These are phyloP conservation scores for Aspergillus neoniger DNA, from an alignment of 2,329 filamentous ascomycete species.

Conservation along the genomic window DNA sequence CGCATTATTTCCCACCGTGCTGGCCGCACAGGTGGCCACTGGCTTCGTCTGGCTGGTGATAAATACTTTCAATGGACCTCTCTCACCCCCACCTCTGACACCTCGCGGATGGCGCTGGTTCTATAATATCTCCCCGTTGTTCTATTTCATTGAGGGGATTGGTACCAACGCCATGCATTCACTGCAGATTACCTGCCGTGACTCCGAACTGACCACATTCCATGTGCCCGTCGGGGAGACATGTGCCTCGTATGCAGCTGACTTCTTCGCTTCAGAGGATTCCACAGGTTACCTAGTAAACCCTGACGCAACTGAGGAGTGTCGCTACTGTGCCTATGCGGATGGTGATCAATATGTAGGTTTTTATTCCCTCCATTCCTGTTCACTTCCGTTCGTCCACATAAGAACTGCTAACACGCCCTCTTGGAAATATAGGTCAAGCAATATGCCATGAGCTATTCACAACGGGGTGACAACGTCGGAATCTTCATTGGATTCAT, in stretches of 20 bases:
- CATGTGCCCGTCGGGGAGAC: background rate
- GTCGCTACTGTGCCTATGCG: slow-evolving; percentile 8
- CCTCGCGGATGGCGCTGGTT: slow-evolving; percentile 77
- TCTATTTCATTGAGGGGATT: slow-evolving; percentile 73
- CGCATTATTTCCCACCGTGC: slow-evolving; percentile 71
- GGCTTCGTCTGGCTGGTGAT: slow-evolving; percentile 80
- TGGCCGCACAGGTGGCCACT: slow-evolving; percentile 75
- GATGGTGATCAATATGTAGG: slow-evolving; percentile 12
- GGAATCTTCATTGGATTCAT: slow-evolving; percentile 76
- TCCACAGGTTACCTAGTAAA: slow-evolving; percentile 7
- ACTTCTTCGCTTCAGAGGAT: background rate
- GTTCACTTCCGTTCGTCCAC: background rate
- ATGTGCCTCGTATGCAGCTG: slow-evolving; percentile 1
- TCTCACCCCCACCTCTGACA: slow-evolving; percentile 73
- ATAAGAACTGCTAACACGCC: slow-evolving; percentile 42
- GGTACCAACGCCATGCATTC: slow-evolving; percentile 71
- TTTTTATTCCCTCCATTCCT: background rate
- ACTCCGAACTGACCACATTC: slow-evolving; percentile 4
- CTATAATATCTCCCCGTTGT: slow-evolving; percentile 80
- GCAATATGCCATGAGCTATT: slow-evolving; percentile 68
- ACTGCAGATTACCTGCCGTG: slow-evolving; percentile 59
- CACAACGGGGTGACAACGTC: slow-evolving; percentile 72
- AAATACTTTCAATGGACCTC: slow-evolving; percentile 79
- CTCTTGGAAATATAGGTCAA: slow-evolving; percentile 71
- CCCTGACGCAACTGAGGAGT: background rate